Conservation (phyloP, 2,329 filamentous ascomycete genomes). For the Aspergillus glaucus region DNA sequence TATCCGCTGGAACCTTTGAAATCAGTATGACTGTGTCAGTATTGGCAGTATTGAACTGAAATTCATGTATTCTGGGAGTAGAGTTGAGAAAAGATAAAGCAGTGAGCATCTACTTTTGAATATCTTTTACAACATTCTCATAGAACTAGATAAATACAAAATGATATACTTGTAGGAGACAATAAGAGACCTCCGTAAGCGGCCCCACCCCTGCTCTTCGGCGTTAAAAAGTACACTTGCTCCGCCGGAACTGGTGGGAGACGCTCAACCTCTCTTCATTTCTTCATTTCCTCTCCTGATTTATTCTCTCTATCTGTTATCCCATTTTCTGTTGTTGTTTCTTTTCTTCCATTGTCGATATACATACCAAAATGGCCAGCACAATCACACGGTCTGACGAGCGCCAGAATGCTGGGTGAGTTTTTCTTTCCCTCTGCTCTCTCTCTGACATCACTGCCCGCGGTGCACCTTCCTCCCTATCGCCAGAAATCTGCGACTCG, state of each 20-base stretch:
- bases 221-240: slow-evolving; percentile 28
- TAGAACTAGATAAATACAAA: neutral
- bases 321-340: slow-evolving; percentile 13
- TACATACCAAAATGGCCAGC: slow-evolving; percentile 41
- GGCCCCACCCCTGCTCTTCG: slow-evolving; percentile 2
- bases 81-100: neutral
- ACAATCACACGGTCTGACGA: slow-evolving; percentile 47
- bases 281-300: slow-evolving; percentile 18
- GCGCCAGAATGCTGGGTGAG: slow-evolving; percentile 48
- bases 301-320: slow-evolving; percentile 10
- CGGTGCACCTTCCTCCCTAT: slow-evolving; percentile 7
- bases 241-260: slow-evolving; percentile 24
- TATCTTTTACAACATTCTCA: neutral
- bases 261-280: slow-evolving; percentile 5
- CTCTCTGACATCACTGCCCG: slow-evolving; percentile 35
- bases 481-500: neutral
- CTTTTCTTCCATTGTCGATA: slow-evolving; percentile 8
- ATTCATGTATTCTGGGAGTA: too few species aligned
- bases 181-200: neutral
- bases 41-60: neutral
- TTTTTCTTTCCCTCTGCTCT: slow-evolving; percentile 19
- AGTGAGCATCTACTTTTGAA: neutral
- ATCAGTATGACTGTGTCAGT: neutral
- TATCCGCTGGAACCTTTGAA: neutral
- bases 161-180: neutral